Percentiles rank a stretch among this genome's conserved stretches.
Conservation (phyloP, 176 grass and related monocot genomes). For the Oryza glaberrima region DNA sequence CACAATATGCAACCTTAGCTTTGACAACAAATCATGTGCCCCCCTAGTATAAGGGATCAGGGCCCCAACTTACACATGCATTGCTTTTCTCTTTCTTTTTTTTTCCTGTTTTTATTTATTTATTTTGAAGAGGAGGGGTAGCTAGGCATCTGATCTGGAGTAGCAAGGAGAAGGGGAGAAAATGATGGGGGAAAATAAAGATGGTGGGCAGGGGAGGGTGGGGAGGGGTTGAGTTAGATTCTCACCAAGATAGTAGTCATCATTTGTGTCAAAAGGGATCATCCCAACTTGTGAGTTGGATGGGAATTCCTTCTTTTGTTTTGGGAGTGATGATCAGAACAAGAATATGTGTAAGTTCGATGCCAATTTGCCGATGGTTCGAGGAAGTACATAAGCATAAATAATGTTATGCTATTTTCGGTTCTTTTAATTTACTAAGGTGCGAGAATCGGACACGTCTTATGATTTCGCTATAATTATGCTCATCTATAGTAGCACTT, state of each 20-base stretch:
- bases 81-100: neutral
- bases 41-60: neutral
- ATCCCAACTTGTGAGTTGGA: constrained; percentile 25
- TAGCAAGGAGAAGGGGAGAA: neutral
- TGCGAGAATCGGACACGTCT: neutral
- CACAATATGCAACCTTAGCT: neutral
- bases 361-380: constrained; percentile 26
- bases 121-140: neutral
- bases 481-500: too few relatives aligned
- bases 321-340: neutral
- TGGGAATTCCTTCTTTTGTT: neutral
- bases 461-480: too few relatives aligned
- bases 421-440: neutral
- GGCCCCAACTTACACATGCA: neutral
- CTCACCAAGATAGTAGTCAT: constrained; percentile 32
- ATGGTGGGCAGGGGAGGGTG: neutral
- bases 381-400: constrained; percentile 30
- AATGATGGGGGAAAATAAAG: constrained; percentile 1
- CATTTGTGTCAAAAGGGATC: constrained; percentile 3
- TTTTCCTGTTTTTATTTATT: neutral
- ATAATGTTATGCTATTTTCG: neutral
- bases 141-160: constrained; percentile 11
- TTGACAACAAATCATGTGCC: neutral
- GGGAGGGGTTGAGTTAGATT: constrained; percentile 42
- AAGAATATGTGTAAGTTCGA: neutral